Evolutionary conservation across 345 rosid species (phyloP).

Genomic region (Murraya paniculata): DNA sequence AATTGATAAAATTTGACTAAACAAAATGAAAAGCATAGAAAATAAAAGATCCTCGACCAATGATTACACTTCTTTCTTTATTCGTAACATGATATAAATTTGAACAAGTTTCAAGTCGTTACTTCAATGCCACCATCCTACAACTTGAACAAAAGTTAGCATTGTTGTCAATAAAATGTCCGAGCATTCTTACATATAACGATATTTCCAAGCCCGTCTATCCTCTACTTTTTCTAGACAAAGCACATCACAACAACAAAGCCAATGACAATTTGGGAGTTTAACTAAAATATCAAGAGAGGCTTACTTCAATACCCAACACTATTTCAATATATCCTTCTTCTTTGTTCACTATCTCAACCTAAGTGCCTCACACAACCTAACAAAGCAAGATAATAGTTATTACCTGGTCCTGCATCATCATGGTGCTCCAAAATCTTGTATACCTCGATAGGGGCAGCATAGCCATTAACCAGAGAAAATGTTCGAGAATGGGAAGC

Average conservation of each 20-base stretch:
- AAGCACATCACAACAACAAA: not conserved
- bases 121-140: not conserved
- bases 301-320: not conserved
- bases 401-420: constrained; percentile 66
- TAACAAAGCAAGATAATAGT: not conserved
- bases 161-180: not conserved
- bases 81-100: not conserved
- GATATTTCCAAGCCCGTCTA: not conserved
- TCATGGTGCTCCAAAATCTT: constrained; percentile 90
- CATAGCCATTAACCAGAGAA: constrained; percentile 79
- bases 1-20: not conserved
- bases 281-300: not conserved
- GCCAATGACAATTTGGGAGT: not conserved
- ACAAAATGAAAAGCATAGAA: not conserved
- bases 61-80: not conserved
- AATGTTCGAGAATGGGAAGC: constrained; percentile 90
- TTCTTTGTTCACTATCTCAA: not conserved
- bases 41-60: not conserved
- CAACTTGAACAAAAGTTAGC: not conserved
- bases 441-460: constrained; percentile 80
- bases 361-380: not conserved
- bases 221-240: not conserved
- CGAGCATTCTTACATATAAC: not conserved
- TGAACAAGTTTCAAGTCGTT: not conserved
- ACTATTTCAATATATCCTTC: not conserved